These are phyloP conservation scores for Physcia stellaris DNA, from an alignment of 495 filamentous ascomycete species.

Conservation along the genomic window DNA sequence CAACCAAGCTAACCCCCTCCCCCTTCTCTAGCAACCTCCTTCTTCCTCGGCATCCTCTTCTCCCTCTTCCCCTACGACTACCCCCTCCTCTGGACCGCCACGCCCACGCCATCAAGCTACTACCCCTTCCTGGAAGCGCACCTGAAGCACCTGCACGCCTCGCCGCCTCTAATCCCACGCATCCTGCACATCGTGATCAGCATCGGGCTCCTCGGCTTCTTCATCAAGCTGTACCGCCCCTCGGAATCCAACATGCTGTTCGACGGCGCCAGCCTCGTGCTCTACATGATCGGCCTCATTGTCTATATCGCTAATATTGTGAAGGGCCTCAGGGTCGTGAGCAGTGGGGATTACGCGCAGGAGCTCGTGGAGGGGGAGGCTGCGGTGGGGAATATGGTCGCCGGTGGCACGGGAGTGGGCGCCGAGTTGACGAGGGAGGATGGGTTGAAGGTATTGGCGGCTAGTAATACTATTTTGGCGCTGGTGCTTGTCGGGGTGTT, in stretches of 20 bases:
- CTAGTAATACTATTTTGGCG: constrained; percentile 89
- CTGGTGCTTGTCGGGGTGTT: constrained; percentile 82
- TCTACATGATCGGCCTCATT: constrained; percentile 82
- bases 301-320: constrained; percentile 93
- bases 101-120: constrained; percentile 46
- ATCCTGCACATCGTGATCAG: constrained; percentile 87
- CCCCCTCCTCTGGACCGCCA: constrained; percentile 80
- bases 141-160: constrained; percentile 70
- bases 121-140: constrained; percentile 73
- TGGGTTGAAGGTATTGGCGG: constrained; percentile 76
- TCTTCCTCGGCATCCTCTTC: constrained; percentile 98
- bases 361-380: constrained; percentile 32
- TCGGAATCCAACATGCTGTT: constrained; percentile 91
- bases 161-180: constrained; percentile 79
- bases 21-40: constrained; percentile 55
- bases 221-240: constrained; percentile 85
- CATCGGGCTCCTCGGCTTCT: constrained; percentile 77
- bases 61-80: constrained; percentile 96
- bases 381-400: constrained; percentile 29
- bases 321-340: constrained; percentile 75
- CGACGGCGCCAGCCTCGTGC: constrained; percentile 78
- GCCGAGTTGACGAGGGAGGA: constrained; percentile 61
- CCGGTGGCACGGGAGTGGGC: constrained; percentile 15
- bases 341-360: constrained; percentile 35
- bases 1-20: neutral